Conservation (phyloP, 129 eudicot species). For the Pulicaria dysenterica region DNA sequence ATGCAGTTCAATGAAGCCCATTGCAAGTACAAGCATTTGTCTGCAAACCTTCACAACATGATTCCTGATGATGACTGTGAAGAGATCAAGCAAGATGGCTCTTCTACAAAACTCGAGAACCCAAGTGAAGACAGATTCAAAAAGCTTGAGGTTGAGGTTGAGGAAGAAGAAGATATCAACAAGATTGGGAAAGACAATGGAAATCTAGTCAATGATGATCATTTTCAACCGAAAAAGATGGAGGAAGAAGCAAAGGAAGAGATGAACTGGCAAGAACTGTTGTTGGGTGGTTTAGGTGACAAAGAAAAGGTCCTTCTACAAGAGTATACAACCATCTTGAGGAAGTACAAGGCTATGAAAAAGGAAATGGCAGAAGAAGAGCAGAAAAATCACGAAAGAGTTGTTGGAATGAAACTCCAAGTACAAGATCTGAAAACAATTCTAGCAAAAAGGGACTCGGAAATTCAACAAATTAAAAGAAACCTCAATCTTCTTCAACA, state of each 20-base stretch:
- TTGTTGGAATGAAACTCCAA: conserved; percentile 42
- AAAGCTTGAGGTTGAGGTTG: not conserved
- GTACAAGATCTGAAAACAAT: conserved; percentile 45
- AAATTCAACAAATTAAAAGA: conserved; percentile 57
- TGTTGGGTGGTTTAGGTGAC: conserved; percentile 68
- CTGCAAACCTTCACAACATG: conserved; percentile 52
- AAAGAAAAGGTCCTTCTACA: conserved; percentile 64
- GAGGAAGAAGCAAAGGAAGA: conserved; percentile 23
- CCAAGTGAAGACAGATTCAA: not conserved
- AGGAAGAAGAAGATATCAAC: not conserved
- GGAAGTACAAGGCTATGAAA: conserved; percentile 69
- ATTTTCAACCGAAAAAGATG: not conserved
- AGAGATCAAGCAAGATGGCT: not conserved
- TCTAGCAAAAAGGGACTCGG: conserved; percentile 55
- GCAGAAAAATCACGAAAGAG: conserved; percentile 40
- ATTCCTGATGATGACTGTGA: conserved; percentile 50
- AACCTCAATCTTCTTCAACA: conserved; percentile 46
- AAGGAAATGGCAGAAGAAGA: conserved; percentile 57
- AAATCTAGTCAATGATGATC: not conserved
- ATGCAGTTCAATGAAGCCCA: conserved; percentile 61
- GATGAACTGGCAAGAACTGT: conserved; percentile 62
- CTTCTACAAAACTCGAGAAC: not conserved
- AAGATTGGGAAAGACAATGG: not conserved
- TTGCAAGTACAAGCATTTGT: conserved; percentile 48
- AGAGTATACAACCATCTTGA: conserved; percentile 69